phyloP scores from a whole-genome alignment of 129 eudicot species.

The Tagetes patula region DNA sequence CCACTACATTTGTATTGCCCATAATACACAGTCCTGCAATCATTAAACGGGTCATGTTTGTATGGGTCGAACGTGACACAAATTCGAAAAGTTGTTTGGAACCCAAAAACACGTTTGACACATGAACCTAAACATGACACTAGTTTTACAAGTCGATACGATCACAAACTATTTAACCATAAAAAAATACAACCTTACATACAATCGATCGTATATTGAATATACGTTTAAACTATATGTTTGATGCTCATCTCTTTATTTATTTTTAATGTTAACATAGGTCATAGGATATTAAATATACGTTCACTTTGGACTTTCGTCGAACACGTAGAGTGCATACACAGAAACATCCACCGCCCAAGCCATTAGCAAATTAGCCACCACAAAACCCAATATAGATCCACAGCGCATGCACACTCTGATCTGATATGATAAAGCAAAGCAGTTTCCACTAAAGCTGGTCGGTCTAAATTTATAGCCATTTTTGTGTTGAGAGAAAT shows the following conservation, averaged over 20 bases:
- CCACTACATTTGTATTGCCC: slow-evolving; percentile 99
- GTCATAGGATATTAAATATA: too few relatives aligned
- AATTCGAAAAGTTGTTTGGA: background rate
- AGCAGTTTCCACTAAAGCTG: slow-evolving; percentile 23
- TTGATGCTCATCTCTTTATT: too few relatives aligned
- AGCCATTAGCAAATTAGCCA: slow-evolving; percentile 30
- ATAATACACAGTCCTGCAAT: slow-evolving; percentile 83
- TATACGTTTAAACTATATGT: too few relatives aligned
- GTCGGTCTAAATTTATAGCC: background rate
- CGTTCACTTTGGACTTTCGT: background rate
- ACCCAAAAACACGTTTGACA: too few relatives aligned
- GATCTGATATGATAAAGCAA: background rate
- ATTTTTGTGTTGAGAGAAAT: too few relatives aligned
- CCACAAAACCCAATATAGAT: too few relatives aligned
- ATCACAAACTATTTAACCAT: too few relatives aligned
- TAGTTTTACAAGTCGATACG: background rate
- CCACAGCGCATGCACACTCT: too few relatives aligned
- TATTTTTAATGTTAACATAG: too few relatives aligned
- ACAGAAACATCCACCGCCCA: slow-evolving; percentile 41
- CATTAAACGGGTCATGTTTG: background rate
- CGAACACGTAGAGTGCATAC: slow-evolving; percentile 27
- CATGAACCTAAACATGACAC: background rate
- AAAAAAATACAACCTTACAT: background rate
- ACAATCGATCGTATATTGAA: background rate
- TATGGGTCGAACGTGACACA: background rate